These are phyloP conservation scores for Pseudonitzschia pungens DNA, from an alignment of 108 stramenopile species.

Conservation along the genomic window DNA sequence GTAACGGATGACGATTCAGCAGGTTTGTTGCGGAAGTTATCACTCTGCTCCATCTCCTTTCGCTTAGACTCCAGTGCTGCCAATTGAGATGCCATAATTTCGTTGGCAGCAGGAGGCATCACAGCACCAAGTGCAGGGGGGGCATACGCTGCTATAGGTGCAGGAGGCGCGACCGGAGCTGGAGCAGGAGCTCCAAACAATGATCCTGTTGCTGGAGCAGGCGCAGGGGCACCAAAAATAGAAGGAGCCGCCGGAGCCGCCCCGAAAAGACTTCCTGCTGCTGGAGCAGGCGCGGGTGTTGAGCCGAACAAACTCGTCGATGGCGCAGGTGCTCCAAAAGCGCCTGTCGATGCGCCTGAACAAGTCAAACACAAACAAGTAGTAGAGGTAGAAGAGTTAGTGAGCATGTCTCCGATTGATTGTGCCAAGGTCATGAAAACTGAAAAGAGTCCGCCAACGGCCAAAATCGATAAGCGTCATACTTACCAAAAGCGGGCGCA, in stretches of 20 bases:
- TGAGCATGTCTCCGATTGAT: too few relatives aligned
- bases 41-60: conserved; percentile 69
- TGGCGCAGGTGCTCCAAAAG: conserved; percentile 46
- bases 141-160: conserved; percentile 12
- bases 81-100: conserved; percentile 68
- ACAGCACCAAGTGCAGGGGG: conserved; percentile 36
- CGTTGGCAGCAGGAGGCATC: conserved; percentile 68
- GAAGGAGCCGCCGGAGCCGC: conserved; percentile 35
- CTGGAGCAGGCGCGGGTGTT: conserved; percentile 45
- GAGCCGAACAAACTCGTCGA: conserved; percentile 68
- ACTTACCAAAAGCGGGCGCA: conserved; percentile 43
- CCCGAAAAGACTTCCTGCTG: conserved; percentile 36
- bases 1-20: conserved; percentile 16
- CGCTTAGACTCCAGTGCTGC: conserved; percentile 73
- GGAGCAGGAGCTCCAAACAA: conserved; percentile 57
- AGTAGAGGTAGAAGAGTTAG: background rate
- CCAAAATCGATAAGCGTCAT: background rate
- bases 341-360: conserved; percentile 26
- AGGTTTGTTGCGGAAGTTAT: conserved; percentile 68
- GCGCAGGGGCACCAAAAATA: conserved; percentile 50
- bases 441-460: too few relatives aligned
- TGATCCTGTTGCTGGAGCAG: conserved; percentile 34
- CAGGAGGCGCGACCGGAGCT: conserved; percentile 45
- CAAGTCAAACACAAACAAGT: background rate
- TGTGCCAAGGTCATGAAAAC: too few relatives aligned